A percentile compares a stretch with the other conserved stretches of the same genome.
phyloP scores from a whole-genome alignment of 2,329 filamentous ascomycete genomes.

The Elsinoe ampelina region DNA sequence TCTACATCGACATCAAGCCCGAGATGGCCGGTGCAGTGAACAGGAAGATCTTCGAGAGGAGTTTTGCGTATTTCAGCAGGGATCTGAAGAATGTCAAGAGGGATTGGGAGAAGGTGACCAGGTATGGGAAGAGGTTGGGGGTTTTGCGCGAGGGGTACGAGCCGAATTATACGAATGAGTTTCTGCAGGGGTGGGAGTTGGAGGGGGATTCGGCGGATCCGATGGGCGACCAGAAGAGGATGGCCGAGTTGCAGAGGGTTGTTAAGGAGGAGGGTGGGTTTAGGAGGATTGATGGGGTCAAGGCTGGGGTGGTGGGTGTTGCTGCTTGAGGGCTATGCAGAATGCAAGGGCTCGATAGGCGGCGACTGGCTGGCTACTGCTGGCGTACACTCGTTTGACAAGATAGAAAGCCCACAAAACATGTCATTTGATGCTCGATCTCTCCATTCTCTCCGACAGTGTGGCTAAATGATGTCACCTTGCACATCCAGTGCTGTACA shows the following conservation, averaged over 20 bases:
- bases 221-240: constrained; percentile 63
- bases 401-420: not conserved
- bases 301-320: not conserved
- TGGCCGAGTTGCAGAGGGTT: constrained; percentile 58
- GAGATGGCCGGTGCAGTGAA: constrained; percentile 59
- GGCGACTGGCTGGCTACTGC: not conserved
- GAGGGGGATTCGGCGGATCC: constrained; percentile 58
- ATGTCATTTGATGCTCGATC: too few species aligned
- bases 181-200: constrained; percentile 53
- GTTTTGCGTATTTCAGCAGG: constrained; percentile 65
- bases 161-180: constrained; percentile 68
- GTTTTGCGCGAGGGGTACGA: constrained; percentile 54
- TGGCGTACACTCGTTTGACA: not conserved
- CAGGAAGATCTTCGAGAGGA: constrained; percentile 71
- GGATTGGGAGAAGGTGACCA: constrained; percentile 70
- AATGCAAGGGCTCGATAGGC: not conserved
- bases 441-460: too few species aligned
- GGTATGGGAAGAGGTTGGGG: constrained; percentile 63
- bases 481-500: too few species aligned
- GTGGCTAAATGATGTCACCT: too few species aligned
- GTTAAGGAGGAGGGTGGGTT: constrained; percentile 59
- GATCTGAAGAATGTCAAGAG: constrained; percentile 65
- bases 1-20: constrained; percentile 65
- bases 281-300: constrained; percentile 20
- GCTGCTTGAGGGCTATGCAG: not conserved